Percentiles rank a stretch among this genome's conserved stretches.
phyloP scores from a whole-genome alignment of 176 grass and related monocot genomes.

The Oryza punctata region DNA sequence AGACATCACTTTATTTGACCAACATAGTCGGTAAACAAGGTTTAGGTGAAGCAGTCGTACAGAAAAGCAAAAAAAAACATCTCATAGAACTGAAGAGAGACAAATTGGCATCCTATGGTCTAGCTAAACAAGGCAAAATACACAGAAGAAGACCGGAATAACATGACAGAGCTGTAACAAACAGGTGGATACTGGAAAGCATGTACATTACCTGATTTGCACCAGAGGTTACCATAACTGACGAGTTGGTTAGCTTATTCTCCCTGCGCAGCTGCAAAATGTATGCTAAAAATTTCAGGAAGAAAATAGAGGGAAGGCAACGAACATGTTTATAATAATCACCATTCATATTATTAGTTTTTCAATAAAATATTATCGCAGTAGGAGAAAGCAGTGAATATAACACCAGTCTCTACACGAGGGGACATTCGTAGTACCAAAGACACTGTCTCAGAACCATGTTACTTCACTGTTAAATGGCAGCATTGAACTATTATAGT shows the following conservation, averaged over 20 bases:
- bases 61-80: slow-evolving; percentile 11
- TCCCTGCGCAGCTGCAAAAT: slow-evolving; percentile 68
- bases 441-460: not conserved
- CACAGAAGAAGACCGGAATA: not conserved
- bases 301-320: not conserved
- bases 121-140: slow-evolving; percentile 3
- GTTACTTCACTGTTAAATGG: not conserved
- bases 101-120: not conserved
- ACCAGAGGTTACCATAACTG: slow-evolving; percentile 94
- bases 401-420: not conserved
- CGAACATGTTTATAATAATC: not conserved
- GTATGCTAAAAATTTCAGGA: not conserved
- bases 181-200: slow-evolving; percentile 18
- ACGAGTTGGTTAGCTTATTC: slow-evolving; percentile 87
- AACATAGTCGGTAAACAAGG: slow-evolving; percentile 28
- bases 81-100: not conserved
- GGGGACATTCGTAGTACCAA: not conserved
- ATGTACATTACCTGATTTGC: slow-evolving; percentile 80
- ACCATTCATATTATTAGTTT: not conserved
- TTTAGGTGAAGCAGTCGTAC: slow-evolving; percentile 11
- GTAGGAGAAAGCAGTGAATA: not conserved
- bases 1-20: slow-evolving; percentile 34
- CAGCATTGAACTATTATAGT: slow-evolving; percentile 1
- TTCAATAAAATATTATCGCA: not conserved
- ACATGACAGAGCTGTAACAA: not conserved